Conservation (phyloP, 2,329 filamentous ascomycete species). For the Dothidotthia symphoricarpi region DNA sequence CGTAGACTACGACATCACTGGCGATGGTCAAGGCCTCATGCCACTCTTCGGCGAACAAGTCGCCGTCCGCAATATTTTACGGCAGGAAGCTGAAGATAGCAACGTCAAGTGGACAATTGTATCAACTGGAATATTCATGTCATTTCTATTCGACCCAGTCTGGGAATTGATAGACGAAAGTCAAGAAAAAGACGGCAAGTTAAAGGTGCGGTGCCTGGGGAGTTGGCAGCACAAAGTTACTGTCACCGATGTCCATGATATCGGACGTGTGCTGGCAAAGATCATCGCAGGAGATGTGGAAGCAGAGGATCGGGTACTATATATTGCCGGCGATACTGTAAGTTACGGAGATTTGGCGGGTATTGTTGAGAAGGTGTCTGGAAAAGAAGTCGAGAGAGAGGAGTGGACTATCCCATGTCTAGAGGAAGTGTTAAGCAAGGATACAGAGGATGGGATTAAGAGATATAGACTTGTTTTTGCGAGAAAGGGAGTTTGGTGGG, state of each 20-base stretch:
- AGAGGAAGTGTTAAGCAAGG: slow-evolving; percentile 46
- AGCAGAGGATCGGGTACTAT: slow-evolving; percentile 50
- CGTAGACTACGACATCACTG: slow-evolving; percentile 67
- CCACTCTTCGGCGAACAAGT: slow-evolving; percentile 68
- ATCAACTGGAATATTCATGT: slow-evolving; percentile 69
- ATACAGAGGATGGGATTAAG: slow-evolving; percentile 52
- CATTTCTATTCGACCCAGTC: slow-evolving; percentile 62
- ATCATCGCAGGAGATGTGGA: slow-evolving; percentile 44
- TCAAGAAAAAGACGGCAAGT: neutral
- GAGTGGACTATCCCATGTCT: slow-evolving; percentile 52
- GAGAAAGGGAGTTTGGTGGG: slow-evolving; percentile 61
- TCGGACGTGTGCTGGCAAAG: slow-evolving; percentile 60
- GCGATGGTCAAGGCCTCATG: slow-evolving; percentile 56
- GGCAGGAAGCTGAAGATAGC: slow-evolving; percentile 17
- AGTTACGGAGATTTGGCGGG: slow-evolving; percentile 57
- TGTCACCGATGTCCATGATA: slow-evolving; percentile 62
- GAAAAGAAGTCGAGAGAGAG: slow-evolving; percentile 48
- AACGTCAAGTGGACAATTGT: slow-evolving; percentile 62
- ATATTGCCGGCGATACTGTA: slow-evolving; percentile 62
- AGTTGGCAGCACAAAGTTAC: slow-evolving; percentile 63
- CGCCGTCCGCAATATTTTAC: slow-evolving; percentile 32
- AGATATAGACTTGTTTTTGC: slow-evolving; percentile 65
- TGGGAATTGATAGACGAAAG: slow-evolving; percentile 62
- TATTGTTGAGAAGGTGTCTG: slow-evolving; percentile 49
- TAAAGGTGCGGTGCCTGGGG: slow-evolving; percentile 56